Evolutionary conservation across 1,139 yeast genomes (phyloP), one percentile per base, ranked within the genome.

Genomic region (Blastobotrys niveus): DNA sequence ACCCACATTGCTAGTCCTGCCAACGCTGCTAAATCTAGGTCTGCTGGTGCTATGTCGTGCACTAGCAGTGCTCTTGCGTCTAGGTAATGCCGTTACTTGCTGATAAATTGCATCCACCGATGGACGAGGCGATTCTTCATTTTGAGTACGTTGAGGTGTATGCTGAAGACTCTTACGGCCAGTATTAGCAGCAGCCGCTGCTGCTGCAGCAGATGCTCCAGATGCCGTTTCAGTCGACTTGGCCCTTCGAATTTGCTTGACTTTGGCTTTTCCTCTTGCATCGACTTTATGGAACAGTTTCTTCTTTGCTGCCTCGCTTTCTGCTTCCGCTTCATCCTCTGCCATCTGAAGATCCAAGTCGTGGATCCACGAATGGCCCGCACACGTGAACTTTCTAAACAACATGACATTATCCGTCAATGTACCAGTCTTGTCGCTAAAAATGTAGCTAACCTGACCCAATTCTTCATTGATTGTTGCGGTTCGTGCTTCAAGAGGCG

Each of bases 381-480:
- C 83, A 57, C 37, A 73, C 61, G 60, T 68, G 68, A 50, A 51
- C 51, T 52, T 61, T 45, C 56, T 54, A 54, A 46, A 65, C 55
- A 51, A 54, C 69, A 65, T 65, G 45, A 63, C 61, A 44, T 65
- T 65, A 45, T 68, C 65, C 0, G 99, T 93, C 49, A 93, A 72
- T 0, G 98, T 93, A 10, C 99, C 99, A 0, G 98, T 93, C 63
- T 93, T 93, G 63, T 93, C 99, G 52, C 95, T 85, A 62, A 93
- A 93, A 4, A 93, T 76, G 58, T 89, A 89, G 43, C 95, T 82
- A 0, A 93, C 97, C 62, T 93, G 99, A 2, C 99, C 99, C 55
- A 93, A 70, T 64, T 93, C 98, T 61, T 93, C 99, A 53, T 91
- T 74, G 54, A 91, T 88, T 0, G 97, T 86, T 0, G 97, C 95